Base-by-base conservation (phyloP, 805 yeast species). In the Pichia heedii region DNA sequence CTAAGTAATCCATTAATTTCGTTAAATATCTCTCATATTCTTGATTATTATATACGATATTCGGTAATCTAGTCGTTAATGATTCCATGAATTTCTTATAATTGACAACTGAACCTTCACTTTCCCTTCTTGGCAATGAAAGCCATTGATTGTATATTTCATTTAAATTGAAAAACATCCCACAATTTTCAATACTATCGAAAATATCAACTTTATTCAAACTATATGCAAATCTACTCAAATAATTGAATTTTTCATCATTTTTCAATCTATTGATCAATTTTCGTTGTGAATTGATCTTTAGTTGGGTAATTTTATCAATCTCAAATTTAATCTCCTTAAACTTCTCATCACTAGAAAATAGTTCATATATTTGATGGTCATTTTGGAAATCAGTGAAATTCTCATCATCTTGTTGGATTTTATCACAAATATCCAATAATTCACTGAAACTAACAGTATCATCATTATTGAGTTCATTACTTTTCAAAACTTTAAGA, bases 151-250 rank as follows among this genome's bases (percentile, higher is more conserved):
- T 74, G 59, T 79, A 81, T 39, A 70, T 65, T 5, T 56, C 56
- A 4, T 67, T 55, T 42, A 86, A 63, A 48, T 86, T 90, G 18
- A 88, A 50, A 49, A 59, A 76, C 48, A 71, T 72, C 0, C 96
- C 96, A 54, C 70, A 73, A 29, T 62, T 60, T 56, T 88, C 96
- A 26, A 71, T 76, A 10, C 15, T 29, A 29, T 29, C 32, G 6
- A 29, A 29, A 4, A 29, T 29, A 7, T 29, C 32, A 2, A 15
- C 2, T 29, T 29, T 29, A 29, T 29, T 29, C 18, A 29, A 29
- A 3, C 15, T 16, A 29, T 36, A 5, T 38, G 37, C 10, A 21
- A 13, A 36, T 11, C 8, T 24, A 39, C 37, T 33, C 13, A 40
- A 40, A 22, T 33, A 27, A 29, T 40, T 35, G n/a, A 19, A 35